Conservation (phyloP, 805 yeast species). For the Candida tibetensis region DNA sequence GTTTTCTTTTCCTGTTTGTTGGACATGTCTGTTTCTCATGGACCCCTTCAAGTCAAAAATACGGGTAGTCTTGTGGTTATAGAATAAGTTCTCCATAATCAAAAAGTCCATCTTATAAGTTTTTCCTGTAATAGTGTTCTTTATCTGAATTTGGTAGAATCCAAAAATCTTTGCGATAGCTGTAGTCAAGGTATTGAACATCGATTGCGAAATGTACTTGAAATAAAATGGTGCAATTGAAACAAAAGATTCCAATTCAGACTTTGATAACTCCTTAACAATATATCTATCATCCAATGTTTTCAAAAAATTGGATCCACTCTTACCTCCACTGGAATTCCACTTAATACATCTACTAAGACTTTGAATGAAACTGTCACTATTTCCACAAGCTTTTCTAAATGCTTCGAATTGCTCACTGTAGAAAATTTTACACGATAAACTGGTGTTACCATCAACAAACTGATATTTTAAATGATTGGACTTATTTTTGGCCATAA, state of each 20-base stretch:
- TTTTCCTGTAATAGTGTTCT: constrained; percentile 72
- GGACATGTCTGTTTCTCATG: constrained; percentile 94
- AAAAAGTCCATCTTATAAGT: constrained; percentile 83
- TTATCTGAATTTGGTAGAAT: constrained; percentile 87
- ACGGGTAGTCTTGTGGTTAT: constrained; percentile 73
- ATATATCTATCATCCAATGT: constrained; percentile 88
- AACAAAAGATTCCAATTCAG: constrained; percentile 90
- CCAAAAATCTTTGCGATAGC: constrained; percentile 95
- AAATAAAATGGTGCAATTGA: constrained; percentile 96
- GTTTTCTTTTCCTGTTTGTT: constrained; percentile 92
- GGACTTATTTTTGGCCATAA: constrained; percentile 78
- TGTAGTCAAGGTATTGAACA: constrained; percentile 92
- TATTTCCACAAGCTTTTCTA: constrained; percentile 76
- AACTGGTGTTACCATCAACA: constrained; percentile 71
- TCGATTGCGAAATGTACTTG: constrained; percentile 91
- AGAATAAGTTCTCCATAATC: constrained; percentile 94
- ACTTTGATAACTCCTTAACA: constrained; percentile 81
- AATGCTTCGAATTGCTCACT: constrained; percentile 97
- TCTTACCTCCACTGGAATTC: constrained; percentile 96
- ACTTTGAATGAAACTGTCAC: constrained; percentile 78
- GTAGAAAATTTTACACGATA: constrained; percentile 91
- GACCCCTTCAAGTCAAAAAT: constrained; percentile 97
- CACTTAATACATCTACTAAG: constrained; percentile 90
- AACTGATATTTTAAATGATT: constrained; percentile 91
- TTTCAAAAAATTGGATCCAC: constrained; percentile 91